Percentiles rank a stretch among this genome's conserved stretches.
Conservation (phyloP, 208 protist genomes). For the Trypanosoma caninum region DNA sequence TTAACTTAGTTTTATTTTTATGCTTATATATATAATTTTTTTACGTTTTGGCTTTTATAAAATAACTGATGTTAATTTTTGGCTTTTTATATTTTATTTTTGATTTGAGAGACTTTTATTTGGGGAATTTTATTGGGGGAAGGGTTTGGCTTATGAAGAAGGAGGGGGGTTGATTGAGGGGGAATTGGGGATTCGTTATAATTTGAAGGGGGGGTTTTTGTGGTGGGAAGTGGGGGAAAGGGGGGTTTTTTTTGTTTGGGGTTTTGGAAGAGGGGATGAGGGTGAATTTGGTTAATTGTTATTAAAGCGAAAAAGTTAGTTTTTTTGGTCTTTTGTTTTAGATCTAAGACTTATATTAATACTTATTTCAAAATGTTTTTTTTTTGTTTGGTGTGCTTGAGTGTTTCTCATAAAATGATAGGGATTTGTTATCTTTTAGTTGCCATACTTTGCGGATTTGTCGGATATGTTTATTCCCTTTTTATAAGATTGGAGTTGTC, state of each 20-base stretch:
- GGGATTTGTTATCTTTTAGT: constrained; percentile 86
- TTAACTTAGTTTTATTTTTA: constrained; percentile 81
- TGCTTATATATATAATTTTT: constrained; percentile 62
- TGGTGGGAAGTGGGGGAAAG: constrained; percentile 16
- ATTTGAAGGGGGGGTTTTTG: constrained; percentile 1
- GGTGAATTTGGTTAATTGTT: constrained; percentile 17
- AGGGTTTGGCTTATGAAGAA: constrained; percentile 2
- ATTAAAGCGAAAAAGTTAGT: constrained; percentile 18
- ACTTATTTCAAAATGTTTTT: constrained; percentile 40
- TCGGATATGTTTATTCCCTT: constrained; percentile 76
- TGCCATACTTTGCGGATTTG: constrained; percentile 74
- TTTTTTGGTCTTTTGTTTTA: too few species aligned
- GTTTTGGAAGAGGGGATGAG: constrained; percentile 7
- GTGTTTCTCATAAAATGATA: constrained; percentile 76
- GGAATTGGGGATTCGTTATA: constrained; percentile 28
- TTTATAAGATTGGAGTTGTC: constrained; percentile 57
- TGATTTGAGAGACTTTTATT: constrained; percentile 16
- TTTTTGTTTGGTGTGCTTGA: constrained; percentile 38
- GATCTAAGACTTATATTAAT: constrained; percentile 1
- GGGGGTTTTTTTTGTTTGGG: constrained; percentile 19
- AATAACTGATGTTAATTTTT: constrained; percentile 9
- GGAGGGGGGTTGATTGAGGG: not conserved
- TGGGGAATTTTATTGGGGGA: constrained; percentile 5
- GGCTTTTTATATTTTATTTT: constrained; percentile 21
- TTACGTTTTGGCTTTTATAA: constrained; percentile 27